Evolutionary conservation across 2,329 filamentous ascomycete genomes (phyloP).

Genomic region (Aureobasidium sp.): DNA sequence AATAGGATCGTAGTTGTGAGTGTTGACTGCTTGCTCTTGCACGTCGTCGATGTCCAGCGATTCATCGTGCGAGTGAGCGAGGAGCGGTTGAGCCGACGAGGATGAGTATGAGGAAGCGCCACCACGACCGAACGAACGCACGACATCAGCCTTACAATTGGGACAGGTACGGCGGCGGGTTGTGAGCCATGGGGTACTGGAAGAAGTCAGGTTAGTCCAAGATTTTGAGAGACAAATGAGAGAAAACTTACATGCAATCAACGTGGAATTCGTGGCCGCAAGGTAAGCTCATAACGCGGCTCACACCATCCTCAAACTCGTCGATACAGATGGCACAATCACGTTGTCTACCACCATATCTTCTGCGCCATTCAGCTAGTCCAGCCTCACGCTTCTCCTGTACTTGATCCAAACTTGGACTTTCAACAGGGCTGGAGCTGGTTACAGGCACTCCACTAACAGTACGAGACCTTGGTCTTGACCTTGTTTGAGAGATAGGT

Average conservation of each 20-base stretch:
- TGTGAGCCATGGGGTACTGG: conserved; percentile 89
- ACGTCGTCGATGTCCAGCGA: conserved; percentile 20
- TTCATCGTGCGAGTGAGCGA: not conserved
- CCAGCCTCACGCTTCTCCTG: conserved; percentile 45
- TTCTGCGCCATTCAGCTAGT: conserved; percentile 44
- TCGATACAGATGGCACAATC: conserved; percentile 97
- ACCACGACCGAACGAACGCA: conserved; percentile 39
- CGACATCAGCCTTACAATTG: conserved; percentile 97
- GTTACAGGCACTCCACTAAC: conserved; percentile 47
- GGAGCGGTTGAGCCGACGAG: conserved; percentile 12
- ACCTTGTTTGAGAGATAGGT: conserved; percentile 35
- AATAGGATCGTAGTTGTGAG: conserved; percentile 24
- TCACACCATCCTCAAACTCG: conserved; percentile 91
- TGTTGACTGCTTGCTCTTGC: conserved; percentile 24
- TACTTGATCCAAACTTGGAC: conserved; percentile 28
- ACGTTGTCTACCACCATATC: conserved; percentile 57
- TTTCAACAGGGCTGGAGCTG: conserved; percentile 17
- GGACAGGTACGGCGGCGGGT: conserved; percentile 94
- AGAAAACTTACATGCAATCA: conserved; percentile 86
- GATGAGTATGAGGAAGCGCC: conserved; percentile 1
- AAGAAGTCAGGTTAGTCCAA: not conserved
- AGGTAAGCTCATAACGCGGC: conserved; percentile 90
- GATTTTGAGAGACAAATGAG: not conserved
- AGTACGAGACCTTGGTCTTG: conserved; percentile 56
- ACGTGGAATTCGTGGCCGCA: conserved; percentile 97